Conservation (phyloP, 345 rosid genomes). For the Syzygium jambos region DNA sequence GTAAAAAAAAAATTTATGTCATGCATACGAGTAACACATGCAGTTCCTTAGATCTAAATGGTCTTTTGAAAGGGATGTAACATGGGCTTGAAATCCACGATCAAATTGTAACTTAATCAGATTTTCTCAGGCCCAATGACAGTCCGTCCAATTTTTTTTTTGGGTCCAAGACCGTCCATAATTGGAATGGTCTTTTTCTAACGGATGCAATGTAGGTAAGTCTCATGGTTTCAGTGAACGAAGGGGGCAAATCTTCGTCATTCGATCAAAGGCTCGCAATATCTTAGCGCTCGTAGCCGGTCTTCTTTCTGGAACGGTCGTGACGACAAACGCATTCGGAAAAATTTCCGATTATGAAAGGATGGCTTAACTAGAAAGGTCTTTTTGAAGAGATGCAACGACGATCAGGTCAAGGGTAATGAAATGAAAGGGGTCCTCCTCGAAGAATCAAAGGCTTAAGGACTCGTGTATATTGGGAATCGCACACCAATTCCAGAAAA, state of each 20-base stretch:
- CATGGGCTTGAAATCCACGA: neutral
- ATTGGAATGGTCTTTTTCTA: neutral
- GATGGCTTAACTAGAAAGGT: neutral
- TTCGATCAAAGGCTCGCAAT: neutral
- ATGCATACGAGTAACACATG: neutral
- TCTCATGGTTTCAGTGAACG: neutral
- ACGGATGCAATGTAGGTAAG: neutral
- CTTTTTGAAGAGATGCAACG: neutral
- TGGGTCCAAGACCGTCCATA: too few relatives aligned
- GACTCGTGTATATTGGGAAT: neutral
- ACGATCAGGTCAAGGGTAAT: neutral
- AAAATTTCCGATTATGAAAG: neutral
- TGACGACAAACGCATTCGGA: neutral
- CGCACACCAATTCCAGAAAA: too few relatives aligned
- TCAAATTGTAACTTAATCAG: neutral
- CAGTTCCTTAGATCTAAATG: neutral
- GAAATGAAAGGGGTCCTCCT: neutral
- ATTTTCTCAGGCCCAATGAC: neutral
- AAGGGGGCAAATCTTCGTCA: neutral
- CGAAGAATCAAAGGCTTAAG: neutral
- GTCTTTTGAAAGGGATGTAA: too few relatives aligned
- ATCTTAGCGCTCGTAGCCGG: neutral
- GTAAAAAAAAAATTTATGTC: neutral
- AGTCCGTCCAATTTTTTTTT: neutral
- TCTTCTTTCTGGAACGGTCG: neutral